Conservation (phyloP, 140 eudicot species). For the Cichorium intybus region DNA sequence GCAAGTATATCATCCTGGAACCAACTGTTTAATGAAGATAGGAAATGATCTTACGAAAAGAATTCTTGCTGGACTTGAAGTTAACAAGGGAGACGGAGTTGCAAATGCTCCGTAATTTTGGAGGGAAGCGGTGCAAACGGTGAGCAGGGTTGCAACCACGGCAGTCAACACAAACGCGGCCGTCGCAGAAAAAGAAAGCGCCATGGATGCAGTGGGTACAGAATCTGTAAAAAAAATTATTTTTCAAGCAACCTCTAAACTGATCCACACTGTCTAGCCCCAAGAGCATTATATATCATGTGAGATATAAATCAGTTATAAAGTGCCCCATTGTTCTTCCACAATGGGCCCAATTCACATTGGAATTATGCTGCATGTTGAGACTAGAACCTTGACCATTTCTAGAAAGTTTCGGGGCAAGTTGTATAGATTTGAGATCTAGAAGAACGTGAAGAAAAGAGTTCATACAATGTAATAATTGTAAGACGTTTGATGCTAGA, state of each 20-base stretch:
- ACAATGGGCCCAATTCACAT: background rate
- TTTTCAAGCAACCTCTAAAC: too few species aligned
- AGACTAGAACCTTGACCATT: background rate
- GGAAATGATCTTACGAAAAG: slow-evolving; percentile 59
- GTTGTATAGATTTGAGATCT: background rate
- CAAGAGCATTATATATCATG: too few species aligned
- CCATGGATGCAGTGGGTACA: slow-evolving; percentile 56
- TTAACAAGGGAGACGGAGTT: slow-evolving; percentile 51
- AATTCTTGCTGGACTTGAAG: slow-evolving; percentile 65
- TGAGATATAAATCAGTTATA: too few species aligned
- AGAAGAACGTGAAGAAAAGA: background rate
- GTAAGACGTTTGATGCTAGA: slow-evolving; percentile 64
- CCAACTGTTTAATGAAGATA: background rate
- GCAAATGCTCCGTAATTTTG: slow-evolving; percentile 66
- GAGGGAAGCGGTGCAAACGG: slow-evolving; percentile 71
- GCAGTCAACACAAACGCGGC: slow-evolving; percentile 67
- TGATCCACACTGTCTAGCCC: too few species aligned
- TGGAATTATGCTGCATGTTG: background rate
- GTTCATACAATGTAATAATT: slow-evolving; percentile 71
- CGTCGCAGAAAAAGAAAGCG: slow-evolving; percentile 55
- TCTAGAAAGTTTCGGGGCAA: background rate
- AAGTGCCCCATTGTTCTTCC: too few species aligned
- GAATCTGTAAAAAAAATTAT: slow-evolving; percentile 44
- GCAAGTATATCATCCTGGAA: too few species aligned
- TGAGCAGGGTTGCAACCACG: slow-evolving; percentile 62